Percentiles rank a stretch among this genome's conserved stretches.
Evolutionary conservation across 805 yeast genomes (phyloP).

Genomic region (Lachancea dasiensis): DNA sequence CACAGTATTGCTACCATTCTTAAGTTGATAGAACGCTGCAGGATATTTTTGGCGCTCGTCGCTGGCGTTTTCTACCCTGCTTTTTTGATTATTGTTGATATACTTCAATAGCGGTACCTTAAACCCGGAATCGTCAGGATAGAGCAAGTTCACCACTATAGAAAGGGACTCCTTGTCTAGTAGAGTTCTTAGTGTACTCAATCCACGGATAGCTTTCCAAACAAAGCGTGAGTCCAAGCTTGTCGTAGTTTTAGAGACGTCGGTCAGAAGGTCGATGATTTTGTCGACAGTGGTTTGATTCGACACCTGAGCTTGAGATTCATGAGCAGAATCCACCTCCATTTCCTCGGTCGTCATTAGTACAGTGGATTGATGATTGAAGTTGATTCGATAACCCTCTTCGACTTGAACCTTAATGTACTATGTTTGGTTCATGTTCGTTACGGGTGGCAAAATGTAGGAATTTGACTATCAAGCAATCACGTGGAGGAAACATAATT

Average conservation of each 20-base stretch:
- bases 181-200: constrained; percentile 66
- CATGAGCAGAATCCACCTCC: constrained; percentile 21
- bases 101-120: constrained; percentile 39
- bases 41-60: constrained; percentile 29
- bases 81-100: constrained; percentile 33
- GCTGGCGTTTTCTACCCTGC: constrained; percentile 33
- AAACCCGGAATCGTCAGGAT: constrained; percentile 44
- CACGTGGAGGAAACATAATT: no score
- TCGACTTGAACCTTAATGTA: background rate
- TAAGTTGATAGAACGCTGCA: constrained; percentile 29
- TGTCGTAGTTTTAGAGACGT: constrained; percentile 50
- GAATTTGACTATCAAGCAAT: no score
- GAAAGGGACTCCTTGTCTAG: constrained; percentile 51
- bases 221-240: constrained; percentile 83
- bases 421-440: no score
- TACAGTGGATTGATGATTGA: background rate
- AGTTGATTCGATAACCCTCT: no score
- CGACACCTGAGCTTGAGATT: constrained; percentile 15
- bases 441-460: constrained; percentile 4
- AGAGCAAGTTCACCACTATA: constrained; percentile 47
- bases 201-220: constrained; percentile 76
- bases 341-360: constrained; percentile 19
- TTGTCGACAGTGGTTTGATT: constrained; percentile 30
- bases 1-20: constrained; percentile 18
- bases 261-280: constrained; percentile 31